Conservation (phyloP, 1,284 basidiomycete species). For the Inonotus hispidus region DNA sequence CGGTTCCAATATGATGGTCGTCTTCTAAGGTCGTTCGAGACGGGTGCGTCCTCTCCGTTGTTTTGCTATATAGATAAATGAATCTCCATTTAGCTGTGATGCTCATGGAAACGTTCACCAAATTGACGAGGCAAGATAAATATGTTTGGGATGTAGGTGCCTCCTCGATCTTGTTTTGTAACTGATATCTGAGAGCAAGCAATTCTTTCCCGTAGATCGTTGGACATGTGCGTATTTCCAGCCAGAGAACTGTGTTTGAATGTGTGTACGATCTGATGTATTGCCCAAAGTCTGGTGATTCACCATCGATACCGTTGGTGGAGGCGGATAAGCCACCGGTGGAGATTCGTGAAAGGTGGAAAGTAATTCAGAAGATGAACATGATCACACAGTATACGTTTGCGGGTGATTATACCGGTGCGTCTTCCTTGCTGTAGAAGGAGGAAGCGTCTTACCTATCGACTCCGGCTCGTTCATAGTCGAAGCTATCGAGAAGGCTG, state of each 20-base stretch:
- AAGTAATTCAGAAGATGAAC: constrained; percentile 61
- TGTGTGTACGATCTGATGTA: constrained; percentile 1
- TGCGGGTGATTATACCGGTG: constrained; percentile 59
- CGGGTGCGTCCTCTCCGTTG: constrained; percentile 35
- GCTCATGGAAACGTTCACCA: constrained; percentile 65
- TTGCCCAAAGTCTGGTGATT: constrained; percentile 54
- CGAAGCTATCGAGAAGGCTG: constrained; percentile 57
- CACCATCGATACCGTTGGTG: constrained; percentile 48
- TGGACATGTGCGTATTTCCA: constrained; percentile 47
- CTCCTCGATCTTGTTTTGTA: not conserved
- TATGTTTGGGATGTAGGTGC: constrained; percentile 64
- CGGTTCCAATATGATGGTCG: constrained; percentile 68
- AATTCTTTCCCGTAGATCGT: constrained; percentile 40
- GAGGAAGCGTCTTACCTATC: not conserved
- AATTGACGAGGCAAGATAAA: constrained; percentile 57
- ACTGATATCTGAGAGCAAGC: not conserved
- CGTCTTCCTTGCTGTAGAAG: constrained; percentile 12
- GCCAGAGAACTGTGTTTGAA: not conserved
- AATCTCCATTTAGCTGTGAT: constrained; percentile 43
- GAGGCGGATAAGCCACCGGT: constrained; percentile 41
- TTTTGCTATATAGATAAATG: not conserved
- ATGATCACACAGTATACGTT: constrained; percentile 64
- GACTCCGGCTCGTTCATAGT: constrained; percentile 32
- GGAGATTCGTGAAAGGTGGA: constrained; percentile 54
- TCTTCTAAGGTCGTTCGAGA: constrained; percentile 55